A percentile compares a stretch with the other conserved stretches of the same genome.
These are phyloP conservation scores for Fusarium pseudonygamai DNA, from an alignment of 2,329 filamentous ascomycete genomes.

Conservation along the genomic window DNA sequence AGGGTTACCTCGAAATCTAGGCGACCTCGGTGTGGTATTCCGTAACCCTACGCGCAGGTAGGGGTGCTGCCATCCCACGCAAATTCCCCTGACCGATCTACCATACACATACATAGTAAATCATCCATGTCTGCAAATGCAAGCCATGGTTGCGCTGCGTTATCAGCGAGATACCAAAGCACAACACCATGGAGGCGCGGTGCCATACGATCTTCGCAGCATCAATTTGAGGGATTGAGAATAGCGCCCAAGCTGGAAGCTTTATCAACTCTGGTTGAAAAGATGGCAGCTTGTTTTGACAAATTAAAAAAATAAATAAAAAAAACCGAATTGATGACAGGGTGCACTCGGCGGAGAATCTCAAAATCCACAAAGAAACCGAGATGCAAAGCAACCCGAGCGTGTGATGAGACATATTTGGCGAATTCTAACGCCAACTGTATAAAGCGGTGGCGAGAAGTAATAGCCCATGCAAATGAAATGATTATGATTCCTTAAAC, in stretches of 20 bases:
- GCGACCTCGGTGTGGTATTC: conserved; percentile 34
- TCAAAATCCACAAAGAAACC: conserved; percentile 22
- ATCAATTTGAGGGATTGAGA: neutral
- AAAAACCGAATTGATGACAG: neutral
- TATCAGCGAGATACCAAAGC: conserved; percentile 8
- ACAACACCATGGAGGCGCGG: neutral
- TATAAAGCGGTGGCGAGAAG: conserved; percentile 16
- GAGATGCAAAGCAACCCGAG: neutral
- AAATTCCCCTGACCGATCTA: conserved; percentile 37
- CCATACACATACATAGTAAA: neutral
- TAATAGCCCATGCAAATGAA: neutral
- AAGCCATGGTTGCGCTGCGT: conserved; percentile 13
- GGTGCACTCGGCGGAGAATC: neutral
- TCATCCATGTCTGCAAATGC: conserved; percentile 14
- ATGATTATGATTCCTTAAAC: neutral
- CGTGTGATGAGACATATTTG: conserved; percentile 1
- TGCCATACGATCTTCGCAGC: conserved; percentile 1
- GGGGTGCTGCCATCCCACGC: conserved; percentile 34
- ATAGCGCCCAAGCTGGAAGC: neutral
- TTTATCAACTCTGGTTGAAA: neutral
- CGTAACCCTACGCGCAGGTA: conserved; percentile 31
- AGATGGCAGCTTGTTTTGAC: neutral
- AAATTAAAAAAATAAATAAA: no score
- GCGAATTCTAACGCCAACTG: neutral
- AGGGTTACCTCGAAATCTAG: conserved; percentile 26